These are phyloP conservation scores for Colletotrichum tropicicola DNA, from an alignment of 2,329 filamentous ascomycete genomes.

Conservation along the genomic window DNA sequence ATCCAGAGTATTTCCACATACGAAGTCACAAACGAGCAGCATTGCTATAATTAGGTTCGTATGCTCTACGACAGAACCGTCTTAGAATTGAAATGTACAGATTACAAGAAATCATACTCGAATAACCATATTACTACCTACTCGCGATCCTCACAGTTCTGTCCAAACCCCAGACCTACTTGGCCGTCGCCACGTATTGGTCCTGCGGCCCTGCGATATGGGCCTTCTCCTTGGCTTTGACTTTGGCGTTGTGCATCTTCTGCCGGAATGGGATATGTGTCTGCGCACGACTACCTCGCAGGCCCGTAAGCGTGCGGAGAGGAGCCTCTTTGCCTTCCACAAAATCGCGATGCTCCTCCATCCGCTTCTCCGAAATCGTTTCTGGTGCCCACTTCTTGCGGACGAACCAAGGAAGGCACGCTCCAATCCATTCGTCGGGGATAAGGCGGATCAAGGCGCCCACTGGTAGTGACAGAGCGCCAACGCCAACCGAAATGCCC, in stretches of 20 bases:
- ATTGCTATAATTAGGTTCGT: too few relatives aligned
- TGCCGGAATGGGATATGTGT: slow-evolving; percentile 41
- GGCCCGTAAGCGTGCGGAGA: slow-evolving; percentile 40
- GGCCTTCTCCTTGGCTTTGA: slow-evolving; percentile 33
- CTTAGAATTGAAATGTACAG: too few relatives aligned
- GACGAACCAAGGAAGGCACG: slow-evolving; percentile 38
- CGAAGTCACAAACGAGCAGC: too few relatives aligned
- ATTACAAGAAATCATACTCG: too few relatives aligned
- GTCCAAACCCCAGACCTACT: slow-evolving; percentile 29
- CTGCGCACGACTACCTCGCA: slow-evolving; percentile 40
- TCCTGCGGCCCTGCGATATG: neutral
- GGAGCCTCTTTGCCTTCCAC: slow-evolving; percentile 36
- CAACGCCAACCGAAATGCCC: slow-evolving; percentile 83
- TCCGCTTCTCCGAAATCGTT: slow-evolving; percentile 32
- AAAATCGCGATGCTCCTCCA: slow-evolving; percentile 28
- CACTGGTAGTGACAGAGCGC: slow-evolving; percentile 78
- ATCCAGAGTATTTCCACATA: too few relatives aligned
- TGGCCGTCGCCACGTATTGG: slow-evolving; percentile 32
- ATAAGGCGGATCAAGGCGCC: slow-evolving; percentile 77
- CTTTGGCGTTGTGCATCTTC: slow-evolving; percentile 39
- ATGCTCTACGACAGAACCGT: too few relatives aligned
- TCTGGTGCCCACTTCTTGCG: slow-evolving; percentile 36
- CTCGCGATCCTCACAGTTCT: neutral
- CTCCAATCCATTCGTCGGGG: slow-evolving; percentile 66
- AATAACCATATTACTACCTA: neutral